Base-by-base conservation (phyloP, 2,329 filamentous ascomycete genomes). In the Ophiobolus disseminans region DNA sequence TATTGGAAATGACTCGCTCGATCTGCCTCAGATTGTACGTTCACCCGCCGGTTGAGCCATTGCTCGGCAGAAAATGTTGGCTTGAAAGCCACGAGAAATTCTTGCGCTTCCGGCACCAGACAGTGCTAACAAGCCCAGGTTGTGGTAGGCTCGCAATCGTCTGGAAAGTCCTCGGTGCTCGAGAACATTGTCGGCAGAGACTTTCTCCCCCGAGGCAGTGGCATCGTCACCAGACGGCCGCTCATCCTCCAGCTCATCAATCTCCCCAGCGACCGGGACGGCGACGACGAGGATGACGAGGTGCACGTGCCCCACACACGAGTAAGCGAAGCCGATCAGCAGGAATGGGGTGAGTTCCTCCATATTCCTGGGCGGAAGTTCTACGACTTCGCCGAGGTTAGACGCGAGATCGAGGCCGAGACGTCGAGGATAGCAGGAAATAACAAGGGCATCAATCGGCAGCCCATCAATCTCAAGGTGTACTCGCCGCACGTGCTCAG, bases 211-310 rank as follows among this genome's bases (percentile, higher is more conserved):
- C 89, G 94, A 73, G 94, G 94, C 68, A 96, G 91, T 73, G 94
- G 94, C 73, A 97, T 99, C 74, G 92, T 97, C 57, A 99, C 94
- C 48, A 85, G 94, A 55, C 85, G 94, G 68, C 94, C 94, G 48
- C 83, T 99, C 65, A 97, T 99, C 66, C 85, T 99, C 51, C 94
- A 99, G 76, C 88, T 99, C 70, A 97, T 99, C 85, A 99, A 99
- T 70, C 87, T 99, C 45, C 89, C 91, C 40, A 84, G 81, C 64
- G 84, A 87, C 54, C 80, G 83, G 48, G 85, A 88, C 48, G 89
- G 95, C 65, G 84, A 84, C 53, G 79, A 82, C 50, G 85, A 85
- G 37, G 76, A 82, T 55, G 84, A 91, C 65, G 84, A 86, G 57
- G 73, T 84, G 21, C 80, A 85, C 63, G 79, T 88, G 38, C 88